A percentile compares a stretch with the other conserved stretches of the same genome.
Conservation (phyloP, 2,329 filamentous ascomycete genomes). For the Sporothrix inflata region DNA sequence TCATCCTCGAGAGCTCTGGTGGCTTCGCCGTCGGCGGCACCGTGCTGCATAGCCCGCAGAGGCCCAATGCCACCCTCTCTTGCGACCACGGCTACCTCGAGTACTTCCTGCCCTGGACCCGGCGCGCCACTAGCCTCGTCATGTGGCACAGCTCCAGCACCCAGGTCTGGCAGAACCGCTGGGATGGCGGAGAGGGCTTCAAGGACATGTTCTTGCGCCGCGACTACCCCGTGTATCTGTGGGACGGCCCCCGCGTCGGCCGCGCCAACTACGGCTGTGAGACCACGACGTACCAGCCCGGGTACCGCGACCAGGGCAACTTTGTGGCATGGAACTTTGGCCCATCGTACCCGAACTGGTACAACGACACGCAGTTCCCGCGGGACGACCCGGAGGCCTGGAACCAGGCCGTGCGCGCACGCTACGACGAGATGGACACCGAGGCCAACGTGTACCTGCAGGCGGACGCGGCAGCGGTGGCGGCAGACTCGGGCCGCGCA, state of each 20-base stretch:
- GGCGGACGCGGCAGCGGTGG: constrained; percentile 41
- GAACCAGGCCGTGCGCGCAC: constrained; percentile 42
- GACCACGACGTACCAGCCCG: constrained; percentile 38
- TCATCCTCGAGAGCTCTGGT: constrained; percentile 40
- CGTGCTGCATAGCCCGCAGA: constrained; percentile 37
- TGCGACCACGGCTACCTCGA: constrained; percentile 48
- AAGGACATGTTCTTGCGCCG: constrained; percentile 46
- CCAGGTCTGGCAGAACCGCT: constrained; percentile 45
- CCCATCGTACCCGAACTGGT: constrained; percentile 39
- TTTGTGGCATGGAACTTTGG: constrained; percentile 42
- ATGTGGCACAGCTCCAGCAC: constrained; percentile 47
- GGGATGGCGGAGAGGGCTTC: constrained; percentile 46
- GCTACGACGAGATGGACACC: constrained; percentile 44
- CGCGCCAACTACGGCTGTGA: constrained; percentile 45
- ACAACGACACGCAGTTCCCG: constrained; percentile 44
- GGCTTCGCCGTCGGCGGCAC: constrained; percentile 43
- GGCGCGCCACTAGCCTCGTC: constrained; percentile 42
- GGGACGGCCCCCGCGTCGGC: constrained; percentile 45
- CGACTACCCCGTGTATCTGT: constrained; percentile 45
- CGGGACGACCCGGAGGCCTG: constrained; percentile 39
- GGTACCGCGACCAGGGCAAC: constrained; percentile 41
- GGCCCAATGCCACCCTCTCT: constrained; percentile 41
- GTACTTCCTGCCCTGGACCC: constrained; percentile 44
- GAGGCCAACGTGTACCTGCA: constrained; percentile 41
- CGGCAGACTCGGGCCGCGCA: constrained; percentile 42